Conservation (phyloP, 2,329 filamentous ascomycete species). For the Fusarium setosum region DNA sequence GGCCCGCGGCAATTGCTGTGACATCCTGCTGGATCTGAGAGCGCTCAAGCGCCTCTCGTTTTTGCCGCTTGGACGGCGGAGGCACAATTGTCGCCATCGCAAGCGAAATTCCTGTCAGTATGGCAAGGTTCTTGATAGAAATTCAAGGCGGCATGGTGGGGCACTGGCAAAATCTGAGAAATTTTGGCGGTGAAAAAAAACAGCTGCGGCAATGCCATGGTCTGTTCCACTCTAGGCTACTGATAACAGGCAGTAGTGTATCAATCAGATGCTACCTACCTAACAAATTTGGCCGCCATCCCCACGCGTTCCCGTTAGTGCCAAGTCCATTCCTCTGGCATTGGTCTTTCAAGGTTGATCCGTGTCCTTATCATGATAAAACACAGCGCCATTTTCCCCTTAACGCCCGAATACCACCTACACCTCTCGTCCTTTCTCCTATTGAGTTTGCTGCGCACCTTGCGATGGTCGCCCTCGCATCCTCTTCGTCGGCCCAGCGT, state of each 20-base stretch:
- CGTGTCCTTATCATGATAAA: slow-evolving; percentile 14
- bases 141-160: slow-evolving; percentile 39
- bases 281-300: slow-evolving; percentile 33
- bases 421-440: not conserved
- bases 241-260: not conserved
- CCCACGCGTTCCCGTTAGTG: slow-evolving; percentile 30
- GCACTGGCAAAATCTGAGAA: slow-evolving; percentile 45
- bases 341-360: slow-evolving; percentile 4
- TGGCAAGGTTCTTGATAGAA: slow-evolving; percentile 16
- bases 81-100: slow-evolving; percentile 83
- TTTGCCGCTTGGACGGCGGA: slow-evolving; percentile 90
- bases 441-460: slow-evolving; percentile 32
- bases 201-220: slow-evolving; percentile 20
- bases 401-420: slow-evolving; percentile 19
- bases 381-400: slow-evolving; percentile 22
- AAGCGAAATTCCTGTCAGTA: slow-evolving; percentile 6
- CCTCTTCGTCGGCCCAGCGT: slow-evolving; percentile 44
- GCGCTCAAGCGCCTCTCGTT: slow-evolving; percentile 77
- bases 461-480: slow-evolving; percentile 43
- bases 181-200: slow-evolving; percentile 49
- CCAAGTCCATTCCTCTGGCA: not conserved
- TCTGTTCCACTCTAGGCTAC: slow-evolving; percentile 1
- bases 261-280: not conserved
- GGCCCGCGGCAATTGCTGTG: slow-evolving; percentile 68
- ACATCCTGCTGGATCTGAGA: slow-evolving; percentile 82